Percentiles rank a stretch among this genome's conserved stretches.
phyloP scores from a whole-genome alignment of 2,329 filamentous ascomycete genomes.

The Alternaria incomplexa region DNA sequence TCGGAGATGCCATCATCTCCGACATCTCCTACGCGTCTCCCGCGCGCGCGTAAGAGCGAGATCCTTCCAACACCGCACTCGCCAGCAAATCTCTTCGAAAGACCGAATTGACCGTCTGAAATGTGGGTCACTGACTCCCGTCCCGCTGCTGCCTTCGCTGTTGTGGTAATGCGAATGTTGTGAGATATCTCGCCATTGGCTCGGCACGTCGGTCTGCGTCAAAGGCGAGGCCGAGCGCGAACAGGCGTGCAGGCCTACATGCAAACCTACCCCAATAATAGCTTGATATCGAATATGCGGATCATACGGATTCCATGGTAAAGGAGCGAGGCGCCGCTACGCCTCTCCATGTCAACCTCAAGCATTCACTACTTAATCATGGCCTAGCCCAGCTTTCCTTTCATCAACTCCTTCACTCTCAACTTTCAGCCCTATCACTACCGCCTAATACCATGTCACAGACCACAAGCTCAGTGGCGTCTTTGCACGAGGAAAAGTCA shows the following conservation, averaged over 20 bases:
- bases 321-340: not conserved
- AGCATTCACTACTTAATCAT: not conserved
- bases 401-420: not conserved
- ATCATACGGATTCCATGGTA: not conserved
- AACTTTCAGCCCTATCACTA: not conserved
- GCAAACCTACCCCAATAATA: not conserved
- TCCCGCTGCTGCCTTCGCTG: not conserved
- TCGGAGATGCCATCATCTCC: not conserved
- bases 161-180: not conserved
- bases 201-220: not conserved
- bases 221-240: constrained; percentile 1
- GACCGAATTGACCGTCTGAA: not conserved
- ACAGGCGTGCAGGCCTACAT: not conserved
- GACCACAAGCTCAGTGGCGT: constrained; percentile 16
- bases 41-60: not conserved
- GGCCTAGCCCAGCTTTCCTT: not conserved
- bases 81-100: not conserved
- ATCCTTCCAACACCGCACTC: not conserved
- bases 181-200: not conserved
- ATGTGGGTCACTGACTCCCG: not conserved
- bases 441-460: constrained; percentile 13
- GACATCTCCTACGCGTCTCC: not conserved
- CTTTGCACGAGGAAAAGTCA: constrained; percentile 24
- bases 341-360: not conserved
- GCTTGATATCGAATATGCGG: not conserved